These are phyloP conservation scores for Phytophthora ohioensis DNA, from an alignment of 352 stramenopile species.

Conservation along the genomic window DNA sequence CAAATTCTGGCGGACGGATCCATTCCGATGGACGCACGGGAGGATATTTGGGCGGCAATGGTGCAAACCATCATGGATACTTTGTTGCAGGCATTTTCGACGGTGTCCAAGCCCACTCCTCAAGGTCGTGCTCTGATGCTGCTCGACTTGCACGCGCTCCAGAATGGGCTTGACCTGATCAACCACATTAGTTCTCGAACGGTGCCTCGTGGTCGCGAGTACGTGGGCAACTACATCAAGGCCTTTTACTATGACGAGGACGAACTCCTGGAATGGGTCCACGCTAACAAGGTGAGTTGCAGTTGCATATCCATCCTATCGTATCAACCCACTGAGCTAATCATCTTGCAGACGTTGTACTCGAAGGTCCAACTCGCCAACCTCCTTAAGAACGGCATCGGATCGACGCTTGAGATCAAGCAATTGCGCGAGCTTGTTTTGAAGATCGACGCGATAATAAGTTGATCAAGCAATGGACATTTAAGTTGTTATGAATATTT, in stretches of 20 bases:
- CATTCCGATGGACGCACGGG: conserved; percentile 71
- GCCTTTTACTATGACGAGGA: conserved; percentile 91
- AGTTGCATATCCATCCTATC: conserved; percentile 2
- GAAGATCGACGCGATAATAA: conserved; percentile 66
- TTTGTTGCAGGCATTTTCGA: conserved; percentile 92
- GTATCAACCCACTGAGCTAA: background rate
- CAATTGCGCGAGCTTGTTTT: conserved; percentile 70
- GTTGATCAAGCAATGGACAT: conserved; percentile 33
- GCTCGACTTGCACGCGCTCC: conserved; percentile 95
- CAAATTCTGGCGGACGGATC: conserved; percentile 73
- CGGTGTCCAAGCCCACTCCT: conserved; percentile 91
- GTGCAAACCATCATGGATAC: conserved; percentile 90
- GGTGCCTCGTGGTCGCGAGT: conserved; percentile 59
- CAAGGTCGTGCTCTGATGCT: conserved; percentile 97
- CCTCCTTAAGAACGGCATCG: conserved; percentile 74
- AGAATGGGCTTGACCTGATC: conserved; percentile 85
- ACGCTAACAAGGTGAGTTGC: conserved; percentile 67
- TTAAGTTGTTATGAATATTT: conserved; percentile 43
- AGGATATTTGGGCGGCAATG: conserved; percentile 84
- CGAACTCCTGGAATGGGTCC: conserved; percentile 87
- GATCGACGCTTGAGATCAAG: conserved; percentile 57
- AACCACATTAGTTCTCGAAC: conserved; percentile 72
- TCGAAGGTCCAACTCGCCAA: conserved; percentile 69
- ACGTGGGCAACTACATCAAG: conserved; percentile 90
- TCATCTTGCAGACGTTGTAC: conserved; percentile 53